A percentile compares a stretch with the other conserved stretches of the same genome.
These are phyloP conservation scores for Aureobasidium sp. DNA, from an alignment of 2,329 filamentous ascomycete species.

Conservation along the genomic window DNA sequence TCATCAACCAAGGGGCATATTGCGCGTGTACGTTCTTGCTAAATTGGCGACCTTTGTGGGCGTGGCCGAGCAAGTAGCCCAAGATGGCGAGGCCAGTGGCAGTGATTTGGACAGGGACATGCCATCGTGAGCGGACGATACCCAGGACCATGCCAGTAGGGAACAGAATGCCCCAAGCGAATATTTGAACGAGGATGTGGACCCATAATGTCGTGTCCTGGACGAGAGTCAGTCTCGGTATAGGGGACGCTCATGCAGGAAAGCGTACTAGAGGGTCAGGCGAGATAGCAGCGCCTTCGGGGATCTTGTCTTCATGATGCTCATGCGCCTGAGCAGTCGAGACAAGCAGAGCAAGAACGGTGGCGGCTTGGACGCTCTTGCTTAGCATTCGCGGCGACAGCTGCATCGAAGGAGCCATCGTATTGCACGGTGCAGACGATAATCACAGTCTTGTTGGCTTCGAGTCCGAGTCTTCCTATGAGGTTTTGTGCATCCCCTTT, in stretches of 20 bases:
- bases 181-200: constrained; percentile 81
- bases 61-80: constrained; percentile 86
- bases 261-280: constrained; percentile 61
- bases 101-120: constrained; percentile 77
- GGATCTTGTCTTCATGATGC: constrained; percentile 50
- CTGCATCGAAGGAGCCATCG: not conserved
- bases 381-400: not conserved
- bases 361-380: not conserved
- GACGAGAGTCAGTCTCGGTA: constrained; percentile 3
- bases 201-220: constrained; percentile 81
- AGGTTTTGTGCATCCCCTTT: constrained; percentile 3
- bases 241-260: not conserved
- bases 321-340: constrained; percentile 36
- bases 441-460: not conserved
- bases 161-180: constrained; percentile 87
- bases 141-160: constrained; percentile 93
- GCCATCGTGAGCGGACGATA: constrained; percentile 84
- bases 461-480: not conserved
- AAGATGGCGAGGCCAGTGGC: constrained; percentile 68
- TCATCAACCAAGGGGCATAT: constrained; percentile 73
- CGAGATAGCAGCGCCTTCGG: constrained; percentile 62
- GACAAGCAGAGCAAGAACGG: constrained; percentile 13
- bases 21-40: constrained; percentile 68
- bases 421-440: not conserved
- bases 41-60: constrained; percentile 84